Conservation (phyloP, 2,329 filamentous ascomycete species). For the Ceratocystis albifundus region DNA sequence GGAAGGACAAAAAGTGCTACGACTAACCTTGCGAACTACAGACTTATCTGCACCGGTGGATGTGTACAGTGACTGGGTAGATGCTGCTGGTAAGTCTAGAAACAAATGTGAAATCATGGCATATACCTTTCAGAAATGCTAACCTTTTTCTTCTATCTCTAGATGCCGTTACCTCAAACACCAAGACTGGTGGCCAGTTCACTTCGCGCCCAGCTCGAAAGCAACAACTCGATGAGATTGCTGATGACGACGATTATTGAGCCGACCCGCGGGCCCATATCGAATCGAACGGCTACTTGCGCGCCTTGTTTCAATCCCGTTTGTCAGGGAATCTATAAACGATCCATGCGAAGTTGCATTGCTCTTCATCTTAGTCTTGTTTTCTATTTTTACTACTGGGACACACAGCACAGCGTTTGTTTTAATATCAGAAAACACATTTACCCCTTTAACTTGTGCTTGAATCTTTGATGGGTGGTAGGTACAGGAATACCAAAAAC, state of each 20-base stretch:
- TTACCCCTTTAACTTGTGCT: not conserved
- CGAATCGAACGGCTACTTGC: not conserved
- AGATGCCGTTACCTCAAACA: slow-evolving; percentile 20
- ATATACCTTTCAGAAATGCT: not conserved
- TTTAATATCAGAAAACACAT: slow-evolving; percentile 11
- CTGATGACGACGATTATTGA: slow-evolving; percentile 19
- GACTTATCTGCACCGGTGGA: slow-evolving; percentile 85
- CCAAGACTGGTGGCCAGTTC: slow-evolving; percentile 20
- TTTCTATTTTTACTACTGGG: slow-evolving; percentile 13
- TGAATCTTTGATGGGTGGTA: not conserved
- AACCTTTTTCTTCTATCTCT: not conserved
- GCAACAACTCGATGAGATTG: slow-evolving; percentile 20
- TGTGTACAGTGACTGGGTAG: slow-evolving; percentile 96
- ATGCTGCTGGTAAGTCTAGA: slow-evolving; percentile 53
- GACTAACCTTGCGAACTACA: slow-evolving; percentile 30
- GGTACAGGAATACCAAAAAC: too few species aligned
- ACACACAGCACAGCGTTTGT: slow-evolving; percentile 10
- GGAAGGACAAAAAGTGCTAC: not conserved
- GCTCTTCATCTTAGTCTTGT: not conserved
- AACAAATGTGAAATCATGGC: not conserved
- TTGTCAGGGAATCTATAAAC: not conserved
- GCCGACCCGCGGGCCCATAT: not conserved
- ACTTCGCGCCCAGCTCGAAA: slow-evolving; percentile 17
- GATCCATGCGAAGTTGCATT: not conserved
- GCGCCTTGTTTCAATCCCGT: not conserved